A percentile compares a stretch with the other conserved stretches of the same genome.
Evolutionary conservation across 2,329 filamentous ascomycete species (phyloP).

Genomic region (Capronia americana): DNA sequence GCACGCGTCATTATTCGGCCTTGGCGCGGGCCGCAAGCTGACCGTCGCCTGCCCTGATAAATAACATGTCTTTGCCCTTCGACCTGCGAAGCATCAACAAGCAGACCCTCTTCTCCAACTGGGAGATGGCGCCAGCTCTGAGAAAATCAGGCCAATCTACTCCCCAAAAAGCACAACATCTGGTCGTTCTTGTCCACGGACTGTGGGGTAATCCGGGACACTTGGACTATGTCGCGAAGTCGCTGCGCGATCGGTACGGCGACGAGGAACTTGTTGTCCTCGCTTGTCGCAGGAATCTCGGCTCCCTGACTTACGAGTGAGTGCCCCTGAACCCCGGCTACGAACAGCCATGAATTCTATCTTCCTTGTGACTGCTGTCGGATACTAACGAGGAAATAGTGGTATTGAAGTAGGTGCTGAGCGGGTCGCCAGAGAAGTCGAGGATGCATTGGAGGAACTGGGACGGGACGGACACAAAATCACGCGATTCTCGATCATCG

Average conservation of each 20-base stretch:
- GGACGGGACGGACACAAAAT: constrained; percentile 71
- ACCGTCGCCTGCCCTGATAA: constrained; percentile 1
- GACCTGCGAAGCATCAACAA: constrained; percentile 41
- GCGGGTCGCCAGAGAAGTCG: constrained; percentile 68
- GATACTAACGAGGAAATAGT: neutral
- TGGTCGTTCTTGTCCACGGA: constrained; percentile 68
- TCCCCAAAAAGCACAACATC: constrained; percentile 53
- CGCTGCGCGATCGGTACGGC: constrained; percentile 57
- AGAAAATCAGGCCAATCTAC: constrained; percentile 33
- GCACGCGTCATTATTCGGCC: neutral
- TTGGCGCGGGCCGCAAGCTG: neutral
- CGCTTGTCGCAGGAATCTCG: constrained; percentile 61
- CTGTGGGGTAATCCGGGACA: constrained; percentile 65
- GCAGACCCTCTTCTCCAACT: constrained; percentile 38
- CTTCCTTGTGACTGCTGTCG: neutral
- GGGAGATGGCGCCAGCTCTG: constrained; percentile 32
- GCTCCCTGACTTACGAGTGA: constrained; percentile 56
- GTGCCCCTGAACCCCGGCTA: neutral
- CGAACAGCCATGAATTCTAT: neutral
- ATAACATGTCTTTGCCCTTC: constrained; percentile 39
- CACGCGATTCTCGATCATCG: constrained; percentile 81
- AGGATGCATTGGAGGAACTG: constrained; percentile 61
- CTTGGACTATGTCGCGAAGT: constrained; percentile 60
- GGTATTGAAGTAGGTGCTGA: constrained; percentile 73
- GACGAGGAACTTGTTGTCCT: constrained; percentile 63